Percentiles rank a stretch among this genome's conserved stretches.
Conservation (phyloP, 2,329 filamentous ascomycete genomes). For the Fusarium fujikuroi region DNA sequence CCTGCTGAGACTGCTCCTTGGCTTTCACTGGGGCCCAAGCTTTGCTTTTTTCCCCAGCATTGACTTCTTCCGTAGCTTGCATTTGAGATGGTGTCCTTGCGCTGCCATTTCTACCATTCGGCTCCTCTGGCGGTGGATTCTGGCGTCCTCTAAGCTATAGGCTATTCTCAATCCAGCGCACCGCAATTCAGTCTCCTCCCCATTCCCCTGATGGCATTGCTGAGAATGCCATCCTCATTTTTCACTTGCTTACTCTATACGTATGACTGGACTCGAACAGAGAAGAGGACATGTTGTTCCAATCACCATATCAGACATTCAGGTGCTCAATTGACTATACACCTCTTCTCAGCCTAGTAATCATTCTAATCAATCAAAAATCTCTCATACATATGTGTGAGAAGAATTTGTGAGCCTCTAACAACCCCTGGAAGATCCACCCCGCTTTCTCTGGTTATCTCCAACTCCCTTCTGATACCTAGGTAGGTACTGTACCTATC, state of each 20-base stretch:
- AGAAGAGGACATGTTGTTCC: background rate
- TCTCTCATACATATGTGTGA: background rate
- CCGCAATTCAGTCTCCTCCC: constrained; percentile 12
- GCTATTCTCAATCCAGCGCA: constrained; percentile 28
- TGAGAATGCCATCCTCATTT: constrained; percentile 23
- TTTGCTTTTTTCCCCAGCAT: constrained; percentile 5
- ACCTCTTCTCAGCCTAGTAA: background rate
- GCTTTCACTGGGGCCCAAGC: background rate
- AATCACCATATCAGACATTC: background rate
- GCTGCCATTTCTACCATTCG: background rate
- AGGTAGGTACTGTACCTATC: background rate
- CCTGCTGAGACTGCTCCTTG: background rate
- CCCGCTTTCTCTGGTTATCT: background rate
- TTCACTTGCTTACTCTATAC: background rate
- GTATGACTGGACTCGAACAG: background rate
- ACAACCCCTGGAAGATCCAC: background rate
- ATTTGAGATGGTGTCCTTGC: constrained; percentile 6
- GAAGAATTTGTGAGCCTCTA: background rate
- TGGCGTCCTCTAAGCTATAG: constrained; percentile 8
- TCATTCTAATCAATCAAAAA: background rate
- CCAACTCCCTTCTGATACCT: background rate
- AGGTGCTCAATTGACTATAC: background rate
- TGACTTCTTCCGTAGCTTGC: constrained; percentile 7
- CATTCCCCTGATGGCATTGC: constrained; percentile 24
- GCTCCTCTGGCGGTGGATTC: constrained; percentile 1